Base-by-base conservation (phyloP, 495 filamentous ascomycete genomes). In the Podospora pseudoanserina region DNA sequence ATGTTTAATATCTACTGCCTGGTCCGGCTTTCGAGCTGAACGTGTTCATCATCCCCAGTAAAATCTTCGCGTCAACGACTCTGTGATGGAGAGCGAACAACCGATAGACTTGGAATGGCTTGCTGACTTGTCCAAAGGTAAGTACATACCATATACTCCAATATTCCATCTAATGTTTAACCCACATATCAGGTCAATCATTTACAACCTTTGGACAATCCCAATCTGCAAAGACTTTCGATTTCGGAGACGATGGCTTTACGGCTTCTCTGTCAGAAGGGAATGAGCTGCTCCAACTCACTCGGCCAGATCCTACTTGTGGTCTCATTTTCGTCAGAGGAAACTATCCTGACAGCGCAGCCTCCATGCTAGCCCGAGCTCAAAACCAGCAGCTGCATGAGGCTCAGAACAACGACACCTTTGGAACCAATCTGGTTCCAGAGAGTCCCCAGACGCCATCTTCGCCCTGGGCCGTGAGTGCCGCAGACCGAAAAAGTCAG, bases 191-290 rank as follows among this genome's bases (percentile, higher is more conserved):
- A 63, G 68, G 68, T 32, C 68, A 67, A 62, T 67, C 65, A 60
- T 70, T 70, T 60, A 70, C 68, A 4, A 64, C 65, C 4, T 70
- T 65, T 26, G 53, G 44, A 27, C 32, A 63, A 4, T 54, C 65
- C 4, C 68, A 61, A 16, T 60, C 68, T 23, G 68, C 65, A 53
- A 70, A 70, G 39, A 60, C 65, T 4, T 61, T 70, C 18, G 68
- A 70, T 39, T 70, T 70, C 34, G 68, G 68, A 1, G 20, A 23
- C 55, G 68, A 67, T 15, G 68, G 68, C 19, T 70, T 70, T 57
- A 70, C 68, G 1, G 68, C 65, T 3, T 70, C 68, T 0, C 56
- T 70, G 61, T 63, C 68, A 30, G 65, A 70, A n/a, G 65, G 60
- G 60, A 61, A 67, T 57, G 65, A 70, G 65, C 61, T 70, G 0